Percentiles rank a stretch among this genome's conserved stretches.
Evolutionary conservation across 1,284 basidiomycete species (phyloP).

Genomic region (Apiotrichum veenhuisii): DNA sequence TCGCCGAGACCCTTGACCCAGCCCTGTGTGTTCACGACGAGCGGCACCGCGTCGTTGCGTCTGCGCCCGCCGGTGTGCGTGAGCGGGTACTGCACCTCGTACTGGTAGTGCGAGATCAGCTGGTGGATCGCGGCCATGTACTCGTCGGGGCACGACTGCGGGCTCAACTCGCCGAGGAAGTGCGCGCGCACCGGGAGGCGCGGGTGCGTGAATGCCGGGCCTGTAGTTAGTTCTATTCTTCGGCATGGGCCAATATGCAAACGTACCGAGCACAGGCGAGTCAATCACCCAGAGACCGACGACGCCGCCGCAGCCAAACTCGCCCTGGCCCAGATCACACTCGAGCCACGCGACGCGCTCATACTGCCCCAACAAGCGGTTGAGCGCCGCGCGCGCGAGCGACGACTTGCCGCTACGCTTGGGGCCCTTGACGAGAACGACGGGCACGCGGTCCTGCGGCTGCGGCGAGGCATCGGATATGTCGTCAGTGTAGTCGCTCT

Average conservation of each 20-base stretch:
- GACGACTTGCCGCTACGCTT: slow-evolving; percentile 89
- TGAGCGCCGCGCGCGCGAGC: slow-evolving; percentile 70
- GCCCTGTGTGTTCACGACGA: slow-evolving; percentile 93
- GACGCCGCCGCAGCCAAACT: slow-evolving; percentile 83
- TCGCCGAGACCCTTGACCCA: slow-evolving; percentile 93
- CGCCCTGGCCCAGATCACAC: slow-evolving; percentile 88
- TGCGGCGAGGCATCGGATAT: slow-evolving; percentile 7
- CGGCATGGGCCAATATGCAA: not conserved
- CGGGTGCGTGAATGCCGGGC: slow-evolving; percentile 80
- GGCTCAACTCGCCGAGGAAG: slow-evolving; percentile 75
- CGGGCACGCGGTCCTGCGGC: slow-evolving; percentile 26
- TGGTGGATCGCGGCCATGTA: slow-evolving; percentile 70
- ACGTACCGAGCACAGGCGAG: slow-evolving; percentile 64
- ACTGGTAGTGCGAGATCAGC: slow-evolving; percentile 65
- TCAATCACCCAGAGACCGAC: slow-evolving; percentile 75
- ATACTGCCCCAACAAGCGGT: slow-evolving; percentile 63
- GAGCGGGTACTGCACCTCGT: slow-evolving; percentile 62
- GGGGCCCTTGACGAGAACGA: slow-evolving; percentile 69
- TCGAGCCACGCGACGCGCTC: slow-evolving; percentile 81
- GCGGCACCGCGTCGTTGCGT: slow-evolving; percentile 62
- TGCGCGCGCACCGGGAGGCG: slow-evolving; percentile 69
- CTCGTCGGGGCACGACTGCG: slow-evolving; percentile 70
- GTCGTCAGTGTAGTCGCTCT: slow-evolving; percentile 10
- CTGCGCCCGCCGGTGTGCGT: slow-evolving; percentile 26
- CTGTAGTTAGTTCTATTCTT: slow-evolving; percentile 47